phyloP scores from a whole-genome alignment of 257 asterid species.

The Thymus mandschuricus region DNA sequence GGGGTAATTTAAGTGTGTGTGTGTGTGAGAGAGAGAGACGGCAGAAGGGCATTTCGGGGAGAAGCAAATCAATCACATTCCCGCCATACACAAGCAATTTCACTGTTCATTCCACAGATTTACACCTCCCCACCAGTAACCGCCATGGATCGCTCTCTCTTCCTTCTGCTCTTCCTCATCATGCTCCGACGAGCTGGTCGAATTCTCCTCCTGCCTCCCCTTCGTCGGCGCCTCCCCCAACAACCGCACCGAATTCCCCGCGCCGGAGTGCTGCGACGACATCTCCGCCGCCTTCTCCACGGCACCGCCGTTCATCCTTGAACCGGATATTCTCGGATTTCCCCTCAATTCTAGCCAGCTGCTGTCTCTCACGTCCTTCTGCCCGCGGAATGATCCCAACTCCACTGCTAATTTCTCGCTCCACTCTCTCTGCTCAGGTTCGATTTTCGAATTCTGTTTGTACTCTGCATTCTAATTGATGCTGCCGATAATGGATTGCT shows the following conservation, averaged over 20 bases:
- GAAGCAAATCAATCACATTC: constrained; percentile 11
- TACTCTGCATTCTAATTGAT: not conserved
- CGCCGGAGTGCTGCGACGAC: constrained; percentile 65
- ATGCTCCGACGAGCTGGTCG: constrained; percentile 66
- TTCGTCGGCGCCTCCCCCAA: constrained; percentile 64
- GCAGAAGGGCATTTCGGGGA: constrained; percentile 25
- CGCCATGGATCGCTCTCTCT: constrained; percentile 44
- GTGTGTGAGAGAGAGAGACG: not conserved
- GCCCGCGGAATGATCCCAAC: constrained; percentile 38
- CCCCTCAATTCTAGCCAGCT: constrained; percentile 59
- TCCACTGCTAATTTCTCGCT: constrained; percentile 38
- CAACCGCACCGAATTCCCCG: constrained; percentile 62
- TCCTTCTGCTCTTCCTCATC: constrained; percentile 33
- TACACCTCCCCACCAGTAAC: constrained; percentile 23
- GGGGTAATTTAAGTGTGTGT: not conserved
- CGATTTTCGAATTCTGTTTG: not conserved
- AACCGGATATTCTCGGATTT: constrained; percentile 69
- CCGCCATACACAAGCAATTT: constrained; percentile 30
- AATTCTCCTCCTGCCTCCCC: constrained; percentile 72
- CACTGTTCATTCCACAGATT: constrained; percentile 2
- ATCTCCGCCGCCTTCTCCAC: constrained; percentile 44
- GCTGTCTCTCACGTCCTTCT: constrained; percentile 59
- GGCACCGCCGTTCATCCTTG: constrained; percentile 51
- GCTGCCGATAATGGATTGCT: constrained; percentile 5
- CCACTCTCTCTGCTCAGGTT: constrained; percentile 67